phyloP scores from a whole-genome alignment of 2,329 filamentous ascomycete species.

The Volutella citrinella region DNA sequence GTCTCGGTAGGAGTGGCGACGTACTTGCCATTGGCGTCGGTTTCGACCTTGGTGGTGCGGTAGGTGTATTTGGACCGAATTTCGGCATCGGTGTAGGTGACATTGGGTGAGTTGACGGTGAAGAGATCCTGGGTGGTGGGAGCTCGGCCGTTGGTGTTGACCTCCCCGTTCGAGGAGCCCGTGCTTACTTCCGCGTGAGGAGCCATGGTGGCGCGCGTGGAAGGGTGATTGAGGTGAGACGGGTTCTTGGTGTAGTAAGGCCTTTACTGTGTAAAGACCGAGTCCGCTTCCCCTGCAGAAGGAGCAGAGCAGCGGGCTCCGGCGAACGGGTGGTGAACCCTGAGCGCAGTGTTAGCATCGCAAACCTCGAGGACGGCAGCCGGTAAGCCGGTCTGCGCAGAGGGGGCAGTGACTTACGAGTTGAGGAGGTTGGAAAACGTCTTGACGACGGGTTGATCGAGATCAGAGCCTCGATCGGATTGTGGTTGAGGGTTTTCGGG shows the following conservation, averaged over 20 bases:
- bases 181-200: conserved; percentile 73
- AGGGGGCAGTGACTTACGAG: conserved; percentile 65
- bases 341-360: conserved; percentile 39
- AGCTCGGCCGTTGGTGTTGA: conserved; percentile 36
- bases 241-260: conserved; percentile 29
- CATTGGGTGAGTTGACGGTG: conserved; percentile 87
- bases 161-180: conserved; percentile 61
- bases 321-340: conserved; percentile 94
- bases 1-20: conserved; percentile 85
- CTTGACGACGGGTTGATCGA: conserved; percentile 71
- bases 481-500: conserved; percentile 17
- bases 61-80: conserved; percentile 97
- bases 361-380: too few species aligned
- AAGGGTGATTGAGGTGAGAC: conserved; percentile 22
- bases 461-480: conserved; percentile 48
- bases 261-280: conserved; percentile 55
- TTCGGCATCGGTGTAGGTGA: conserved; percentile 80
- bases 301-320: conserved; percentile 90
- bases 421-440: conserved; percentile 99
- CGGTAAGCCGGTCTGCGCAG: background rate
- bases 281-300: conserved; percentile 78
- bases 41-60: conserved; percentile 82
- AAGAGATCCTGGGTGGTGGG: conserved; percentile 63
- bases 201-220: conserved; percentile 63
- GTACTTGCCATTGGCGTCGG: conserved; percentile 69